phyloP scores from a whole-genome alignment of 176 grass and related monocot species.

The Chrysopogon serrulatus region DNA sequence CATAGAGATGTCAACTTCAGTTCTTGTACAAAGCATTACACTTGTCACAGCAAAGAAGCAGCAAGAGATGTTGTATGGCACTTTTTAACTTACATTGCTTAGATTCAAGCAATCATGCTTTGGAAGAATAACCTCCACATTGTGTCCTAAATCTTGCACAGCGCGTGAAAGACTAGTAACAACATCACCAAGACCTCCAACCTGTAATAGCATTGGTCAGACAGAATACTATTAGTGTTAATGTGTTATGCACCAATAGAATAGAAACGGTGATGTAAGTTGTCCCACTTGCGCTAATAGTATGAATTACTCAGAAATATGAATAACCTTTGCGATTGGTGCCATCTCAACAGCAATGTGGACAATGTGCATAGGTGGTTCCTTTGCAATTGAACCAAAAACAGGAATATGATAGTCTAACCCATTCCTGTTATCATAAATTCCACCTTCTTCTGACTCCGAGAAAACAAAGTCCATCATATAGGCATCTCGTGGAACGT shows the following conservation, averaged over 20 bases:
- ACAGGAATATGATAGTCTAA: constrained; percentile 92
- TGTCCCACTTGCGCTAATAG: not conserved
- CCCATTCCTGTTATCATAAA: constrained; percentile 80
- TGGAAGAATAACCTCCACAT: constrained; percentile 84
- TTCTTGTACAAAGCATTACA: not conserved
- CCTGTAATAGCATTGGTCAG: constrained; percentile 36
- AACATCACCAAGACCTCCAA: constrained; percentile 92
- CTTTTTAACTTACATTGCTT: constrained; percentile 70
- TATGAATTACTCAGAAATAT: constrained; percentile 19
- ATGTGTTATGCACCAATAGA: not conserved
- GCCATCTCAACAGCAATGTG: constrained; percentile 95
- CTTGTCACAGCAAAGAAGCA: not conserved
- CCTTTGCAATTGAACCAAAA: constrained; percentile 52
- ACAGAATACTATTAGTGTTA: constrained; percentile 1
- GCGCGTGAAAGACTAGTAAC: constrained; percentile 97
- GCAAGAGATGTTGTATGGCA: not conserved
- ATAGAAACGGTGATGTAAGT: not conserved
- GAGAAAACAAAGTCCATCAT: constrained; percentile 99
- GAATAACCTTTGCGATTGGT: constrained; percentile 84
- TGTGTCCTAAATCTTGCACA: constrained; percentile 91
- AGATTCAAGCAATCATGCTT: constrained; percentile 81
- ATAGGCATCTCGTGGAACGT: constrained; percentile 68
- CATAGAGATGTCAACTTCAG: not conserved
- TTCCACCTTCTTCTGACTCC: constrained; percentile 79
- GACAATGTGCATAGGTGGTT: constrained; percentile 78